Percentiles rank a stretch among this genome's conserved stretches.
phyloP scores from a whole-genome alignment of 495 filamentous ascomycete genomes.

The Zalerion maritima region DNA sequence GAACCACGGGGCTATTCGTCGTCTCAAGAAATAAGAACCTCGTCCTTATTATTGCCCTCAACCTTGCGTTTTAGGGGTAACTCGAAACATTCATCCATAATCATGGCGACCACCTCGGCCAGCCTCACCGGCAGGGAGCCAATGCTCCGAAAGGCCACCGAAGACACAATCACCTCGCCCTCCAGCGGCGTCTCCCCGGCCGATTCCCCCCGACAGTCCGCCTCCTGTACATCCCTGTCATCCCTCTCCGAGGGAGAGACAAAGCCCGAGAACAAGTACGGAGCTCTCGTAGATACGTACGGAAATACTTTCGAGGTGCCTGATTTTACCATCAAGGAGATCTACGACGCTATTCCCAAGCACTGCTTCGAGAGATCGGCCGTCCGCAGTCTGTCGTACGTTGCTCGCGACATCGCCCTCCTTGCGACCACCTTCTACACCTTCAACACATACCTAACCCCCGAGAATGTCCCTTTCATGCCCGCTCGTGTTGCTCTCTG shows the following conservation, averaged over 20 bases:
- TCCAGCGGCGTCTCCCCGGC: constrained; percentile 49
- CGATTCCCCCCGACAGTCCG: constrained; percentile 58
- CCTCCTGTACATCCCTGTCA: constrained; percentile 81
- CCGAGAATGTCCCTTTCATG: constrained; percentile 44
- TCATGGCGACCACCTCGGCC: no score
- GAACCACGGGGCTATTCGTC: no score
- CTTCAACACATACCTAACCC: constrained; percentile 47
- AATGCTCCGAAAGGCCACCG: no score
- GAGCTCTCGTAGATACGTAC: constrained; percentile 55
- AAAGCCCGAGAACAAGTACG: constrained; percentile 15
- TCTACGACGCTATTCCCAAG: constrained; percentile 67
- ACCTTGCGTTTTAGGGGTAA: no score
- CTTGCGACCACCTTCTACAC: constrained; percentile 50
- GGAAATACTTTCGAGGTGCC: constrained; percentile 63
- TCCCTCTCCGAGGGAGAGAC: constrained; percentile 48
- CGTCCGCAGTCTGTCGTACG: constrained; percentile 45
- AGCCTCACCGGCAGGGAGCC: no score
- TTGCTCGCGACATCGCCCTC: constrained; percentile 52
- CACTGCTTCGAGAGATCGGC: constrained; percentile 68
- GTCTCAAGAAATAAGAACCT: no score
- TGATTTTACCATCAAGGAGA: constrained; percentile 67
- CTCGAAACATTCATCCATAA: no score
- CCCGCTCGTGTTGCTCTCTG: constrained; percentile 44
- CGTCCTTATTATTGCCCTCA: no score
- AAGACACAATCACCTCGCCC: constrained; percentile 39